phyloP scores from a whole-genome alignment of 2,329 filamentous ascomycete genomes.

The Trichoderma sp. region DNA sequence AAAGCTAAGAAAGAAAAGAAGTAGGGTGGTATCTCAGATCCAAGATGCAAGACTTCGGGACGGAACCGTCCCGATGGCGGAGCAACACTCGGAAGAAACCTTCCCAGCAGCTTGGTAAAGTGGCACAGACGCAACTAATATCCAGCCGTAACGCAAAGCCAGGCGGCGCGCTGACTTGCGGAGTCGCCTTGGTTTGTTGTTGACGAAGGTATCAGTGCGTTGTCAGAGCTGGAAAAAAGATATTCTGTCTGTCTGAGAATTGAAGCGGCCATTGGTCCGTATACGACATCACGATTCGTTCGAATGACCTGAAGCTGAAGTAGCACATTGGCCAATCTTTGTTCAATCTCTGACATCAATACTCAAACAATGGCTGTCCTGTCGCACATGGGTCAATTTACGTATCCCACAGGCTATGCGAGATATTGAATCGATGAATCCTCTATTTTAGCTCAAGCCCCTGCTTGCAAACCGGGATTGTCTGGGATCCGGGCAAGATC shows the following conservation, averaged over 20 bases:
- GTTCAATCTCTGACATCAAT: neutral
- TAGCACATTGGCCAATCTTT: neutral
- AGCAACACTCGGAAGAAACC: neutral
- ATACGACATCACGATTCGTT: neutral
- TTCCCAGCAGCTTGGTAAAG: neutral
- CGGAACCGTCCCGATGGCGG: neutral
- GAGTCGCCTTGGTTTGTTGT: neutral
- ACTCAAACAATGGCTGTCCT: neutral
- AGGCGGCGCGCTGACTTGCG: neutral
- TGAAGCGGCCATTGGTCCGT: neutral
- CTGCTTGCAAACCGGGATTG: conserved; percentile 2
- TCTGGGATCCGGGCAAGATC: conserved; percentile 4
- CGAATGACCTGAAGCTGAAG: neutral
- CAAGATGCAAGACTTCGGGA: conserved; percentile 19
- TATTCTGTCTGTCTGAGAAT: neutral
- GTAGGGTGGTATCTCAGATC: conserved; percentile 1
- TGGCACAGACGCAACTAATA: neutral
- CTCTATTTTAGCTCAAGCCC: neutral
- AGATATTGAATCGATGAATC: conserved; percentile 16
- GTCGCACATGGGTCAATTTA: conserved; percentile 16
- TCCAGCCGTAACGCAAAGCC: neutral
- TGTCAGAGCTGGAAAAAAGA: neutral
- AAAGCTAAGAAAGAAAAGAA: neutral
- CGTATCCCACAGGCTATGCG: neutral
- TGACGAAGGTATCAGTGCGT: too few relatives aligned